Percentiles rank a stretch among this genome's conserved stretches.
phyloP scores from a whole-genome alignment of 108 stramenopile species.

The Seminavis robusta region DNA sequence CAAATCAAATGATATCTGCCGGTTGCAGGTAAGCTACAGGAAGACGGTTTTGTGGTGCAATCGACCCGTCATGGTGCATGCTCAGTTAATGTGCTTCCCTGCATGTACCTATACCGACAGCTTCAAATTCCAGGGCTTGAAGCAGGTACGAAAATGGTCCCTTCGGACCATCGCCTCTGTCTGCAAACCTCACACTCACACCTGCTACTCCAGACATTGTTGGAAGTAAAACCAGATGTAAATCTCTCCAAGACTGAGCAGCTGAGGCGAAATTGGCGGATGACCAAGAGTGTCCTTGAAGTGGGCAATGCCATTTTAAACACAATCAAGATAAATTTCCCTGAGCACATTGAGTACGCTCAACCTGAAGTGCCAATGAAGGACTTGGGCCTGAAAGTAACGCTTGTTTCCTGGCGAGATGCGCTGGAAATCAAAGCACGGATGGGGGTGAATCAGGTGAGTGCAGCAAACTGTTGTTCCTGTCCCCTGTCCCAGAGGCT shows the following conservation, averaged over 20 bases:
- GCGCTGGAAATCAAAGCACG: conserved; percentile 9
- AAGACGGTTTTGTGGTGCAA: too few relatives aligned
- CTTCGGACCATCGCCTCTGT: too few relatives aligned
- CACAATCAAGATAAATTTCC: conserved; percentile 9
- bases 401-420: conserved; percentile 2
- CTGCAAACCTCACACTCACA: too few relatives aligned
- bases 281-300: conserved; percentile 21
- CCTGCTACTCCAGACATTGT: conserved; percentile 15
- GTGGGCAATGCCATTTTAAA: conserved; percentile 14
- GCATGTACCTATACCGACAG: too few relatives aligned
- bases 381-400: conserved; percentile 21
- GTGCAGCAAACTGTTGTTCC: conserved; percentile 4
- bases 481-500: too few relatives aligned
- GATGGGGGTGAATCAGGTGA: conserved; percentile 23
- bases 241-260: conserved; percentile 11
- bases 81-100: too few relatives aligned
- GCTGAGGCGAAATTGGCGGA: conserved; percentile 19
- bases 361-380: conserved; percentile 19
- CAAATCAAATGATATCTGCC: conserved; percentile 31
- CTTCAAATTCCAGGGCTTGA: conserved; percentile 32
- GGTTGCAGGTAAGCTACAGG: too few relatives aligned
- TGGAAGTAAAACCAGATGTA: conserved; percentile 11
- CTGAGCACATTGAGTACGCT: neutral
- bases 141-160: too few relatives aligned
- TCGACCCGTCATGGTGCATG: too few relatives aligned